These are phyloP conservation scores for Lactuca saligna DNA, from an alignment of 129 eudicot species.

Conservation along the genomic window DNA sequence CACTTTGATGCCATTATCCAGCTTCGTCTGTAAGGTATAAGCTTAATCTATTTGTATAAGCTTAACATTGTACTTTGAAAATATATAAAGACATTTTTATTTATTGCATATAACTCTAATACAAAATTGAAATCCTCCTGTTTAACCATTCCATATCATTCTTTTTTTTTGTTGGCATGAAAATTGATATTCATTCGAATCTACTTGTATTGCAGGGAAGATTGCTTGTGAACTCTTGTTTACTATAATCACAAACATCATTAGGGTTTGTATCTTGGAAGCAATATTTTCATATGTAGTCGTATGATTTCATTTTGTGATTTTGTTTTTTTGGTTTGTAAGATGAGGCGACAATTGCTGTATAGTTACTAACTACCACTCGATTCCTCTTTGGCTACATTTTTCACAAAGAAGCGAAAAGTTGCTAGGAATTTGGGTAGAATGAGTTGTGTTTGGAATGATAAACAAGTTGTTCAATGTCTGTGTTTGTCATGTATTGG, in stretches of 20 bases:
- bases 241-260: no score
- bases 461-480: background rate
- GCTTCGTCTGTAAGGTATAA: constrained; percentile 26
- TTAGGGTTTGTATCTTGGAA: no score
- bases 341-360: constrained; percentile 28
- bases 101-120: no score
- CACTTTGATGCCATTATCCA: constrained; percentile 29
- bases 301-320: background rate
- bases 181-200: constrained; percentile 4
- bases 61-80: no score
- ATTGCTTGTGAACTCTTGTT: background rate
- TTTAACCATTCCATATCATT: background rate
- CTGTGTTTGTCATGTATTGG: no score
- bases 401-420: constrained; percentile 30
- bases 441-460: constrained; percentile 19
- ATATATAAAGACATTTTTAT: no score
- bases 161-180: background rate
- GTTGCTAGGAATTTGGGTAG: constrained; percentile 20
- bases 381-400: constrained; percentile 19
- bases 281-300: background rate
- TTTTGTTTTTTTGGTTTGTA: constrained; percentile 3
- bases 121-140: no score
- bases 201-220: constrained; percentile 13
- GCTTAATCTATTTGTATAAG: background rate
- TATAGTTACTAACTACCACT: constrained; percentile 32